Conservation (phyloP, 352 stramenopile species). For the Globisporangium camurandrum region DNA sequence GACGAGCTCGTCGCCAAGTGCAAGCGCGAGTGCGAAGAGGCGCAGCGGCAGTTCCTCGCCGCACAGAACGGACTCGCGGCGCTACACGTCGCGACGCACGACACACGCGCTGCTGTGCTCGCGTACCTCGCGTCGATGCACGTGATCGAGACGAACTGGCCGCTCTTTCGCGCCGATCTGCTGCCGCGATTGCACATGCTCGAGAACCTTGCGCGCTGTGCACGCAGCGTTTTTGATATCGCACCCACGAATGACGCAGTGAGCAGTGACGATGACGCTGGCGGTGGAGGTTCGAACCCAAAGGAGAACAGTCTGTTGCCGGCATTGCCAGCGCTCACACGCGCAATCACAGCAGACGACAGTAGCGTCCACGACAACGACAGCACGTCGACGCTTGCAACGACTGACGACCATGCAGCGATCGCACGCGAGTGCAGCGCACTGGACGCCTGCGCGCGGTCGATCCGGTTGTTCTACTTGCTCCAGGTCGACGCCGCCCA, state of each 20-base stretch:
- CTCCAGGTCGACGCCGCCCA: constrained; percentile 35
- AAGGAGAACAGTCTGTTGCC: constrained; percentile 43
- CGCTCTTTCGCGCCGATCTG: constrained; percentile 54
- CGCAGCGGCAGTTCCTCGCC: constrained; percentile 64
- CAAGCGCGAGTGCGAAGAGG: constrained; percentile 74
- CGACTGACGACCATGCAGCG: background rate
- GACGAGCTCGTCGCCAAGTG: constrained; percentile 57
- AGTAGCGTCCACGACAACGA: constrained; percentile 2
- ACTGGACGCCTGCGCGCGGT: constrained; percentile 21
- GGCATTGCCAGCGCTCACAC: constrained; percentile 22
- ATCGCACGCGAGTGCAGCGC: constrained; percentile 31
- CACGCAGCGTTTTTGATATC: constrained; percentile 17
- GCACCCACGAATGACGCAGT: no score
- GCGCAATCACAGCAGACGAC: constrained; percentile 12
- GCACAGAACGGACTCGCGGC: constrained; percentile 68
- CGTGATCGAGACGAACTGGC: constrained; percentile 49
- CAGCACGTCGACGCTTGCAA: background rate
- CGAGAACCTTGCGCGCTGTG: constrained; percentile 43
- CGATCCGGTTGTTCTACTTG: constrained; percentile 39
- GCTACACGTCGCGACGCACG: constrained; percentile 28
- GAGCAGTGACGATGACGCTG: background rate
- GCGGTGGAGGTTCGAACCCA: constrained; percentile 13
- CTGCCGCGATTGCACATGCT: constrained; percentile 61
- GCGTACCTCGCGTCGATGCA: constrained; percentile 47
- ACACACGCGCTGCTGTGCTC: constrained; percentile 25